These are phyloP conservation scores for Phlebiopsis gigantea DNA, from an alignment of 768 basidiomycete species.

Conservation along the genomic window DNA sequence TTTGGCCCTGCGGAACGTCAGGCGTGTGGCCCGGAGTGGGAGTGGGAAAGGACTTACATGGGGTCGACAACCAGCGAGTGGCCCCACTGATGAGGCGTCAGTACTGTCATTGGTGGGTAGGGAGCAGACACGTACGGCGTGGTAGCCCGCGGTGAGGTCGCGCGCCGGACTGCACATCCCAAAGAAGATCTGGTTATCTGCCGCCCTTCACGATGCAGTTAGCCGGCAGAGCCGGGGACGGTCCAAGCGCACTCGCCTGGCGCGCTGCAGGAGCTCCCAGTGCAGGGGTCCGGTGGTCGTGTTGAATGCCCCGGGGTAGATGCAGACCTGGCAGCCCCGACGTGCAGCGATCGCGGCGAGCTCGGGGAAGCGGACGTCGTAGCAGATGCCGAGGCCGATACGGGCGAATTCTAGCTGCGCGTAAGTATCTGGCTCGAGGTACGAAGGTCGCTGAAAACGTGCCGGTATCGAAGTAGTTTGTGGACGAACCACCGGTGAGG, in stretches of 20 bases:
- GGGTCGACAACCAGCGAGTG: slow-evolving; percentile 92
- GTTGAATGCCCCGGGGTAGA: slow-evolving; percentile 97
- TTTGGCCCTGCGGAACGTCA: slow-evolving; percentile 50
- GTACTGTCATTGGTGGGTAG: neutral
- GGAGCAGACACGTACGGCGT: slow-evolving; percentile 56
- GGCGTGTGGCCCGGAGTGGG: too few relatives aligned
- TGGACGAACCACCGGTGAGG: slow-evolving; percentile 65
- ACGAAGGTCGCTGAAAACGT: neutral
- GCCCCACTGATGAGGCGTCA: slow-evolving; percentile 55
- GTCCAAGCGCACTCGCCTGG: slow-evolving; percentile 46
- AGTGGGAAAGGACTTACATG: slow-evolving; percentile 45
- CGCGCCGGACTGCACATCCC: slow-evolving; percentile 95
- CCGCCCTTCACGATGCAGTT: slow-evolving; percentile 49
- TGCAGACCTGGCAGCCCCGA: slow-evolving; percentile 78
- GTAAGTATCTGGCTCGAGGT: neutral
- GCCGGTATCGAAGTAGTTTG: slow-evolving; percentile 90
- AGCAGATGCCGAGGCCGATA: slow-evolving; percentile 94
- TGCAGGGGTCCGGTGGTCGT: slow-evolving; percentile 92
- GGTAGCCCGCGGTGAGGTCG: slow-evolving; percentile 75
- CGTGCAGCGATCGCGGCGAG: slow-evolving; percentile 88
- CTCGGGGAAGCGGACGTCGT: slow-evolving; percentile 94
- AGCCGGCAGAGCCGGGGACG: neutral
- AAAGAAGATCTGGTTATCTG: slow-evolving; percentile 96
- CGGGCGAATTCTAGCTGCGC: slow-evolving; percentile 97
- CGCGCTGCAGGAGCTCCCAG: slow-evolving; percentile 89